Percentiles rank a stretch among this genome's conserved stretches.
Evolutionary conservation across 257 asterid genomes (phyloP).

Genomic region (Gynochthodes officinalis): DNA sequence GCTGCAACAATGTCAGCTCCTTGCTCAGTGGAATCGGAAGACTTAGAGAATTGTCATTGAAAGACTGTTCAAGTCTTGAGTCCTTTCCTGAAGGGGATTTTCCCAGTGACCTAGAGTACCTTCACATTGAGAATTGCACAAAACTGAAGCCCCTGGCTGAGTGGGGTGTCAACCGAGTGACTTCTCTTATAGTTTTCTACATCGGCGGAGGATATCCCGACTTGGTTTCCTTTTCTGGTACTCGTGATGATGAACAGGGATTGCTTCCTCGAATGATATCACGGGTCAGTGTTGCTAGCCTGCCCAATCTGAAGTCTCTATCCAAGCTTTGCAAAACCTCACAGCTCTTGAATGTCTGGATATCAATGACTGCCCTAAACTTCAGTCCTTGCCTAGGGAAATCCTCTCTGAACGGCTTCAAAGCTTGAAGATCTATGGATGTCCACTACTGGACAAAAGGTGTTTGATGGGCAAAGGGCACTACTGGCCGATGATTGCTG

Average conservation of each 20-base stretch:
- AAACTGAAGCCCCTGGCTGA: conserved; percentile 22
- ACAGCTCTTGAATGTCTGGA: conserved; percentile 1
- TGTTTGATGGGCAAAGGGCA: conserved; percentile 14
- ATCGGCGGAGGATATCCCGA: conserved; percentile 10
- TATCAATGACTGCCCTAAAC: conserved; percentile 5
- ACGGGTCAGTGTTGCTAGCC: not conserved
- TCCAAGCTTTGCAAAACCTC: conserved; percentile 11
- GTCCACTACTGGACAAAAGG: conserved; percentile 13
- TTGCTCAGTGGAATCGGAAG: conserved; percentile 9
- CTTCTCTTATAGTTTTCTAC: conserved; percentile 1
- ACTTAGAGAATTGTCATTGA: not conserved
- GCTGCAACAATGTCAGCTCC: conserved; percentile 3
- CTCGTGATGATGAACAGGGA: not conserved
- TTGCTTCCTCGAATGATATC: conserved; percentile 18
- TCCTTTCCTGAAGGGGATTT: conserved; percentile 19
- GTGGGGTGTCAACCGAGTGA: conserved; percentile 17
- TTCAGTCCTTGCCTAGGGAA: conserved; percentile 6
- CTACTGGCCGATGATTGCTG: conserved; percentile 15
- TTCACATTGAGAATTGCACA: not conserved
- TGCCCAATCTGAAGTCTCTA: conserved; percentile 7
- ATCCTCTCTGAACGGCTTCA: not conserved
- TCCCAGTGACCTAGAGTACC: conserved; percentile 18
- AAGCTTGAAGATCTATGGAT: not conserved
- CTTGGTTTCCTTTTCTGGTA: conserved; percentile 16
- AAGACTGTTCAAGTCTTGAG: conserved; percentile 1